Conservation (phyloP, 2,329 filamentous ascomycete species). For the Cladosporium sp. region DNA sequence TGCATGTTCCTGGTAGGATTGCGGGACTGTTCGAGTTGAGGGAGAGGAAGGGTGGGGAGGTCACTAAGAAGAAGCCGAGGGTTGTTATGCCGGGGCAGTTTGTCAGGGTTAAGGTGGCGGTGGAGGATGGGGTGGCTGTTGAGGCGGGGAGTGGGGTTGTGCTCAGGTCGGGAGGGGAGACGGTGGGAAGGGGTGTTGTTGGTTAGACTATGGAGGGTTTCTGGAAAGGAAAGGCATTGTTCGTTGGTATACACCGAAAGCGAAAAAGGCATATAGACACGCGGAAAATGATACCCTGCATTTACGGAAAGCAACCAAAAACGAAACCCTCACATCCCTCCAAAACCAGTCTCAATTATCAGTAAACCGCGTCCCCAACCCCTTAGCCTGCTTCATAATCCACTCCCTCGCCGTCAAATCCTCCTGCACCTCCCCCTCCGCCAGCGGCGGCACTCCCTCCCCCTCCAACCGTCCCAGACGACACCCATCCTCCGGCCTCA, state of each 20-base stretch:
- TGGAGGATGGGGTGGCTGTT: constrained; percentile 67
- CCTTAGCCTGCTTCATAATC: constrained; percentile 37
- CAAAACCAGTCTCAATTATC: constrained; percentile 4
- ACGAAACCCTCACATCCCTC: not conserved
- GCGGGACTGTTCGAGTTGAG: constrained; percentile 66
- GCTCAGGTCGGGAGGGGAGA: constrained; percentile 73
- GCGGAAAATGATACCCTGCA: constrained; percentile 14
- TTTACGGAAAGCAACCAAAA: not conserved
- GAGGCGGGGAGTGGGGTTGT: constrained; percentile 79
- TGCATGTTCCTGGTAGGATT: constrained; percentile 75
- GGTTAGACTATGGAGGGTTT: not conserved
- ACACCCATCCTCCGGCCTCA: constrained; percentile 48
- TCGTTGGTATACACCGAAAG: not conserved
- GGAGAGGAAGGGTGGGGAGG: constrained; percentile 67
- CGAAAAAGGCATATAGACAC: constrained; percentile 1
- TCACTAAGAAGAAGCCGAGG: constrained; percentile 74
- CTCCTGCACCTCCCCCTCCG: constrained; percentile 31
- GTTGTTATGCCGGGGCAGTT: constrained; percentile 77
- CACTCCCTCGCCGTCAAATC: constrained; percentile 39
- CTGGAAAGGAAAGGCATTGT: not conserved
- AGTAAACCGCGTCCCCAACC: constrained; percentile 24
- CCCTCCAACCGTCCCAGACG: constrained; percentile 37
- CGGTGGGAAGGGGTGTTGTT: constrained; percentile 74
- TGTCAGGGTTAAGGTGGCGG: constrained; percentile 59
- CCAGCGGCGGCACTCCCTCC: constrained; percentile 22